These are phyloP conservation scores for Wickerhamiella pararugosa DNA, from an alignment of 1,139 yeast species.

Conservation along the genomic window DNA sequence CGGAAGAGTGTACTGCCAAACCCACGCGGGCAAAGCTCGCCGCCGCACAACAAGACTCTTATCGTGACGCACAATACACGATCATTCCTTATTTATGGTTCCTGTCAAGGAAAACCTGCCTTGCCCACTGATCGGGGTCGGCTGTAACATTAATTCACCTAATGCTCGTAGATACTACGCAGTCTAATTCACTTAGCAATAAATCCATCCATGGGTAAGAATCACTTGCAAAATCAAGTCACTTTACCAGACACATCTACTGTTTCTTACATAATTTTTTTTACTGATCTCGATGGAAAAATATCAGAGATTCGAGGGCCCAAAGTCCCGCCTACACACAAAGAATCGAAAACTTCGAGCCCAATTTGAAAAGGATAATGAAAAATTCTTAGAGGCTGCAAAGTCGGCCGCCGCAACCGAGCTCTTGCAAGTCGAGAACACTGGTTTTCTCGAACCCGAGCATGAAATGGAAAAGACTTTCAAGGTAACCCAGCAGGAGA, in stretches of 20 bases:
- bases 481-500: conserved; percentile 71
- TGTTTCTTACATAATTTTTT: background rate
- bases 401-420: conserved; percentile 77
- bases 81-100: too few relatives aligned
- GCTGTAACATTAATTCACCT: too few relatives aligned
- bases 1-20: conserved; percentile 22
- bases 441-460: conserved; percentile 82
- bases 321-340: conserved; percentile 14
- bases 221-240: too few relatives aligned
- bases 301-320: conserved; percentile 13
- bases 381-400: conserved; percentile 63
- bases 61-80: too few relatives aligned
- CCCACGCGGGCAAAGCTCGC: conserved; percentile 16
- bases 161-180: too few relatives aligned
- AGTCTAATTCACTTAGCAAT: too few relatives aligned
- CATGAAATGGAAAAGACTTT: conserved; percentile 79
- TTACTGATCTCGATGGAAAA: conserved; percentile 12
- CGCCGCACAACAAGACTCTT: conserved; percentile 10
- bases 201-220: too few relatives aligned
- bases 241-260: too few relatives aligned
- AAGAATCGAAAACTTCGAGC: conserved; percentile 52
- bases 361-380: conserved; percentile 38
- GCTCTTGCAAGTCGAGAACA: conserved; percentile 65
- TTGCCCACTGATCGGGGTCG: too few relatives aligned
- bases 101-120: too few relatives aligned